phyloP scores from a whole-genome alignment of 345 rosid genomes.

The Psidium guajava region DNA sequence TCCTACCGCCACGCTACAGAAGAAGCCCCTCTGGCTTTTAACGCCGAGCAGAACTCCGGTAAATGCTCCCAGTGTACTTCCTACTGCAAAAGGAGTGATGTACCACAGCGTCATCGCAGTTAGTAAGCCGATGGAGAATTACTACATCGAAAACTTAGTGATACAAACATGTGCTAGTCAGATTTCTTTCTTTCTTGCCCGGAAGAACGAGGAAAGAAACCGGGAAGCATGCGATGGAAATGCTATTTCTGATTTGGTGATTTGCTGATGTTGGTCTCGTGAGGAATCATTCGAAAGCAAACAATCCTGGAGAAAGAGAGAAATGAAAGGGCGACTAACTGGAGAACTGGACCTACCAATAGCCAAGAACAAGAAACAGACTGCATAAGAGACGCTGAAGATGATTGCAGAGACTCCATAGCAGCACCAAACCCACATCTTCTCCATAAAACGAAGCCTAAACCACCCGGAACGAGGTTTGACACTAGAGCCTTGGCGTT shows the following conservation, averaged over 20 bases:
- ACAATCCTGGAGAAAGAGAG: not conserved
- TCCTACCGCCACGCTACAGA: conserved; percentile 16
- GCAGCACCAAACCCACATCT: conserved; percentile 1
- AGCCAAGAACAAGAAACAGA: conserved; percentile 11
- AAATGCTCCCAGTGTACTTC: conserved; percentile 13
- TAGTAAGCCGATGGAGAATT: not conserved
- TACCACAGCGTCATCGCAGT: not conserved
- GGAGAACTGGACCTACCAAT: conserved; percentile 7
- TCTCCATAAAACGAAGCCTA: not conserved
- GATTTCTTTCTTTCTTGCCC: not conserved
- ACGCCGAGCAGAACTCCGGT: conserved; percentile 14
- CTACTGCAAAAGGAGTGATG: conserved; percentile 4
- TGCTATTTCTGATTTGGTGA: not conserved
- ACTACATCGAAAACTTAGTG: not conserved
- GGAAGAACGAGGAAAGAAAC: not conserved
- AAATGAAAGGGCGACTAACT: not conserved
- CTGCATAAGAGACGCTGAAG: conserved; percentile 4
- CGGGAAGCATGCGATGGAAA: not conserved
- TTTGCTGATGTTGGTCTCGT: no score
- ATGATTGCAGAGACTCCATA: conserved; percentile 1
- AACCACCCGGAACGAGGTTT: not conserved
- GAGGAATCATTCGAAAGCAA: not conserved
- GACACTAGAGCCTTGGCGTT: not conserved
- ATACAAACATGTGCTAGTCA: not conserved
- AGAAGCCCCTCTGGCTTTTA: conserved; percentile 10